Conservation (phyloP, 768 basidiomycete species). For the Tricholoma sp. region DNA sequence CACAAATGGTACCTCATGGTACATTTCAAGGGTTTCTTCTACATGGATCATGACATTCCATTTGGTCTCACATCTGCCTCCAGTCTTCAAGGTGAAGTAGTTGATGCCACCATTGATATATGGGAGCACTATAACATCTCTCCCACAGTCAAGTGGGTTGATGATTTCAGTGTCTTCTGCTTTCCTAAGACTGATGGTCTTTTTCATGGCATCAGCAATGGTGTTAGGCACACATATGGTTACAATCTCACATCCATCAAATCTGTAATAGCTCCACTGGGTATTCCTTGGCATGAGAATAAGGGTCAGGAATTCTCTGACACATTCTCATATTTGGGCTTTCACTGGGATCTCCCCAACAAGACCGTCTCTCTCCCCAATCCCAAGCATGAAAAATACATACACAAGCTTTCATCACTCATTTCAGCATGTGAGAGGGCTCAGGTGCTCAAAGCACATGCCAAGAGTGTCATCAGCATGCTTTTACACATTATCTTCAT, state of each 20-base stretch:
- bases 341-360: slow-evolving; percentile 24
- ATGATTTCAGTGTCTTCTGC: slow-evolving; percentile 24
- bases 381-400: slow-evolving; percentile 21
- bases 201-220: slow-evolving; percentile 2
- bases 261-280: slow-evolving; percentile 9
- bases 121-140: slow-evolving; percentile 13
- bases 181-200: slow-evolving; percentile 9
- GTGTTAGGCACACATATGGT: slow-evolving; percentile 5
- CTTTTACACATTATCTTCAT: slow-evolving; percentile 22
- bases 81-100: slow-evolving; percentile 22
- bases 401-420: slow-evolving; percentile 7
- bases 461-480: slow-evolving; percentile 9
- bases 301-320: slow-evolving; percentile 16
- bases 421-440: not conserved
- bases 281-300: slow-evolving; percentile 21
- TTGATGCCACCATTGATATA: slow-evolving; percentile 20
- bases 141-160: slow-evolving; percentile 23
- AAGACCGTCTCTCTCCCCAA: slow-evolving; percentile 21
- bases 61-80: slow-evolving; percentile 21
- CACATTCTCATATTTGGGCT: slow-evolving; percentile 21
- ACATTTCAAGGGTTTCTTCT: slow-evolving; percentile 12
- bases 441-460: slow-evolving; percentile 2
- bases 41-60: slow-evolving; percentile 10
- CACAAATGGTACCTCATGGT: slow-evolving; percentile 20
- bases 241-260: slow-evolving; percentile 13